phyloP scores from a whole-genome alignment of 345 rosid genomes.

The Dipteronia sinensis region DNA sequence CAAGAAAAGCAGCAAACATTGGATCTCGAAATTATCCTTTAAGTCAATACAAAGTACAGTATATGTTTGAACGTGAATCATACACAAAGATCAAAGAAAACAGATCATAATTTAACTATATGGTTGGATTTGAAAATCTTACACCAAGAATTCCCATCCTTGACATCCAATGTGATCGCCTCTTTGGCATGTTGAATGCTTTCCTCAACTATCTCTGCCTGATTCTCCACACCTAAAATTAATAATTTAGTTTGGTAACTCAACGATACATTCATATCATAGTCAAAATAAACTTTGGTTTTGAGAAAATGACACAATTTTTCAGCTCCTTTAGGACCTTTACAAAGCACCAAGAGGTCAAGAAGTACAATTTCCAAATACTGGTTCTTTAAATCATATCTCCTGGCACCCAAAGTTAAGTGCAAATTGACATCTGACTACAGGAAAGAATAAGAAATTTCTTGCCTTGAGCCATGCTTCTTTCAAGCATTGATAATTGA shows the following conservation, averaged over 20 bases:
- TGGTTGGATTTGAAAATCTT: slow-evolving; percentile 30
- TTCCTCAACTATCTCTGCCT: slow-evolving; percentile 54
- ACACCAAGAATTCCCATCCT: slow-evolving; percentile 85
- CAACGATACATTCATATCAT: not conserved
- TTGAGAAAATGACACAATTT: not conserved
- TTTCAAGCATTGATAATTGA: slow-evolving; percentile 75
- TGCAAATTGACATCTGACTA: not conserved
- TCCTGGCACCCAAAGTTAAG: not conserved
- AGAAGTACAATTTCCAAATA: not conserved
- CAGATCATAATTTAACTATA: not conserved
- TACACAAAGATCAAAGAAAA: not conserved
- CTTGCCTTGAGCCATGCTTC: slow-evolving; percentile 76
- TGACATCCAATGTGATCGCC: slow-evolving; percentile 72
- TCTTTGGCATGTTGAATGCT: slow-evolving; percentile 77
- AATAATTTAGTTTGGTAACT: slow-evolving; percentile 6
- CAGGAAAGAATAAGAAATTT: not conserved
- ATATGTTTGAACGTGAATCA: not conserved
- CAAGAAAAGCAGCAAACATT: not conserved
- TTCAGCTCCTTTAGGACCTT: not conserved
- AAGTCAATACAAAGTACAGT: not conserved
- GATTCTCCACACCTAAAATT: slow-evolving; percentile 56
- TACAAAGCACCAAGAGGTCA: slow-evolving; percentile 12
- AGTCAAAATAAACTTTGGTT: slow-evolving; percentile 7
- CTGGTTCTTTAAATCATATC: not conserved
- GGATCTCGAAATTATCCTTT: not conserved